Evolutionary conservation across 306 rosid species (phyloP), one percentile per base, ranked within the genome.

Genomic region (Cercis canadensis): DNA sequence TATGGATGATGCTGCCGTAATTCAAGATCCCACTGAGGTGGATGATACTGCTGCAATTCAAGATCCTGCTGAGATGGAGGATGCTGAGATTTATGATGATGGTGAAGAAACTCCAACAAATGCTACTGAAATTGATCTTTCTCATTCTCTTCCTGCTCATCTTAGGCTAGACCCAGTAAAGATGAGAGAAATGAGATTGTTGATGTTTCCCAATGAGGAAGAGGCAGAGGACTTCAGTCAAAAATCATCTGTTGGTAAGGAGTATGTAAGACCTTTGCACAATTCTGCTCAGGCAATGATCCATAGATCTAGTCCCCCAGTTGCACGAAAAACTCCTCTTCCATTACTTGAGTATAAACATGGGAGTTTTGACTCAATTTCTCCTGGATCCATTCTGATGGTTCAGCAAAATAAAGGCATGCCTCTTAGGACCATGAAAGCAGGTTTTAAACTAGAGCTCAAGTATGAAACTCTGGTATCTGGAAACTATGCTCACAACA

Each of bases 121-220:
- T 79, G 54, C 61, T 15, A 72, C 72, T 47, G 92, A 84, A 44
- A 46, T 74, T 17, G 84, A 81, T 79, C 96, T 94, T 77, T 89
- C 88, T 47, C 97, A 90, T 87, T 89, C 99, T 54, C 96, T 91
- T 60, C 97, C 99, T 15, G 82, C 96, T 65, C 97, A 94, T 82
- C 97, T 91, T 67, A 90, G 97, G 72, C 97, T 94, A 72, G 97
- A 94, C 69, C 99, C 99, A 4, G 53, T 78, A 62, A 91, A 86
- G 83, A 84, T 91, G 99, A 89, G 87, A 75, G 97, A 90, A 79
- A 89, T 94, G 99, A 87, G 86, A 83, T 78, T 89, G 80, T 76
- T 94, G 78, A 94, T 94, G 97, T 91, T 91, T 82, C 87, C 80
- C 14, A 73, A 73, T 50, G 88, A 74, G 41, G 88, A 90, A 61